Base-by-base conservation (phyloP, 2,329 filamentous ascomycete genomes). In the Claviceps maximensis region DNA sequence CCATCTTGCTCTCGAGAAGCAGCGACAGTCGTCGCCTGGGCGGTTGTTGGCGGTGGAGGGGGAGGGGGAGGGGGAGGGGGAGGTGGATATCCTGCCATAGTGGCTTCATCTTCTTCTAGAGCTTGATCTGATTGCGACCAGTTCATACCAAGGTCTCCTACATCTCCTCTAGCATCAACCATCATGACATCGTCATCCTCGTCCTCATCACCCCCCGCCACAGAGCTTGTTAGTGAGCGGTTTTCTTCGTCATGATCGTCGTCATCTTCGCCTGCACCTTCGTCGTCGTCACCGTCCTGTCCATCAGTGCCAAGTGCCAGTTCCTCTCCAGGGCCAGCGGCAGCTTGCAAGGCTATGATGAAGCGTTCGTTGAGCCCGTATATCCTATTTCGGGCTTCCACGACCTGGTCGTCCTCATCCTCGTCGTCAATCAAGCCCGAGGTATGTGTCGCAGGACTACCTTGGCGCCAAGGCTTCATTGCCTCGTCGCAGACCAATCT, bases 401-500 rank as follows among this genome's bases (percentile, higher is more conserved):
- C 70, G 13, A 72, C 69, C 52, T 76, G 74, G 2, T 76, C 69
- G 36, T 76, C 74, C 51, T 74, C 71, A 15, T 74, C 72, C 50
- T 72, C 67, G 29, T 71, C 70, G 40, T 71, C 72, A 38, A 71
- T 73, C 7, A 70, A 42, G 3, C 68, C 67, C 21, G 62, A 41
- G 21, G 82, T 84, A 65, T 97, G 91, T 46, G 78, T 84, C 7
- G 86, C 93, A 53, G 81, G 78, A 63, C 93, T 97, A 6, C 93
- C 93, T 58, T 85, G 80, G 33, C 83, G 80, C 93, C 93, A 98
- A 1, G 86, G 80, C 59, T 84, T 86, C 56, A 98, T 80, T 62
- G 97, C 78, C 67, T 98, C 89, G 66, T 97, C 89, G 63, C 93
- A 98, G 41, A 98, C 81, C 7, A 86, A 82, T 50, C 82, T 83